Percentiles rank a stretch among this genome's conserved stretches.
Conservation (phyloP, 371 early-diverging fungal genomes). For the Sporodiniella umbellata region DNA sequence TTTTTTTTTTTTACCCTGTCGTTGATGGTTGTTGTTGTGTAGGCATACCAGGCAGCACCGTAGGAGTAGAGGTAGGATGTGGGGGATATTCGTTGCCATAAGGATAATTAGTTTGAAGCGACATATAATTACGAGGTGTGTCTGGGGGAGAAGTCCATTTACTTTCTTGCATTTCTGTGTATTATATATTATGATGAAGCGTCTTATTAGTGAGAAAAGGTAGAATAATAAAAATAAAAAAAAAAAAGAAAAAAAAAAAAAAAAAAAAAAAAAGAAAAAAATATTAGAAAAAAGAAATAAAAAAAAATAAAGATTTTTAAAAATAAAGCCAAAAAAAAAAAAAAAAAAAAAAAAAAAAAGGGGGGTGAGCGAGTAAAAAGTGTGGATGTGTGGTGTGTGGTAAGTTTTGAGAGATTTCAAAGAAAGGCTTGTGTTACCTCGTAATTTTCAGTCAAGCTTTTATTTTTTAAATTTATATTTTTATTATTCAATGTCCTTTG, state of each 20-base stretch:
- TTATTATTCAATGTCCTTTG: too few species aligned
- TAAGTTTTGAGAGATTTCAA: too few species aligned
- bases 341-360: slow-evolving; percentile 4
- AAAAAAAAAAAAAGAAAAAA: slow-evolving; percentile 5
- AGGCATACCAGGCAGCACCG: slow-evolving; percentile 19
- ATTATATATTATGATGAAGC: too few species aligned
- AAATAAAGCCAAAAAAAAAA: slow-evolving; percentile 1
- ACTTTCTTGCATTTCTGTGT: slow-evolving; percentile 23
- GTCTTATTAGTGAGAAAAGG: too few species aligned
- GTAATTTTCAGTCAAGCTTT: too few species aligned
- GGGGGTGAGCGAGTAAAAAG: slow-evolving; percentile 12
- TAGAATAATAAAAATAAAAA: too few species aligned
- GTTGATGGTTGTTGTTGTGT: too few species aligned
- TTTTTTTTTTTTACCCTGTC: too few species aligned
- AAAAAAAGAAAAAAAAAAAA: too few species aligned
- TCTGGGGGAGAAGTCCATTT: slow-evolving; percentile 29
- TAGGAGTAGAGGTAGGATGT: slow-evolving; percentile 1
- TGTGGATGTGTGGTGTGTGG: too few species aligned
- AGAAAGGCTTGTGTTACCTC: too few species aligned
- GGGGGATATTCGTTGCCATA: slow-evolving; percentile 12
- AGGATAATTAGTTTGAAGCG: slow-evolving; percentile 20
- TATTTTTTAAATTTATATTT: too few species aligned
- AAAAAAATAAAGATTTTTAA: not conserved
- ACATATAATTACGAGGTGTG: slow-evolving; percentile 26
- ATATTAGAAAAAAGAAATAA: not conserved